Evolutionary conservation across 225 moss, liverwort and hornwort species (phyloP), one percentile per base, ranked within the genome.

Genomic region (Physcomitrium patens): DNA sequence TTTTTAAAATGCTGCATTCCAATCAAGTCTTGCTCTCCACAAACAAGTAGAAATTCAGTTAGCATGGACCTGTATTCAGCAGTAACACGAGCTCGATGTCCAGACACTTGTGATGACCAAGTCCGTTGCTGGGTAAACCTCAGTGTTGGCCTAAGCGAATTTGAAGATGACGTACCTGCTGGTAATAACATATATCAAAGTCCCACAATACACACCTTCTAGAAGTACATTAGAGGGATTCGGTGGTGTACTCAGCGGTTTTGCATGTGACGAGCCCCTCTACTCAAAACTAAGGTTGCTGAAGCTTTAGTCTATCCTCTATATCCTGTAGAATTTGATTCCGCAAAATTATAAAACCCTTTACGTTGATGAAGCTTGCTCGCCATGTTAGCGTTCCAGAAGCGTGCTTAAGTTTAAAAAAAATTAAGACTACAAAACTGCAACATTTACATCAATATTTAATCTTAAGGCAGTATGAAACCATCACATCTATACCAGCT

Each of bases 1-100:
- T 37, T 37, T 7, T 4, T 4, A 4, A 37, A 4, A 37, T 37
- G 31, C 31, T 37, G 31, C 31, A 37, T 37, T 37, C 31, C 31
- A 37, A 37, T 37, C 31, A 37, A 50, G 50, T 8, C 42, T 59
- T 18, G 20, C 56, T 44, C 66, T 41, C 14, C 74, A 60, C 61
- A 18, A 49, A 7, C 52, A 52, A 53, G 56, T 10, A 16, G 62
- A 52, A 10, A 49, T 56, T n/a, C 10, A 67, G 45, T 49, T 48
- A 54, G 68, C 50, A 53, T 13, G 65, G 46, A 88, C 88, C 82
- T 88, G 78, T 85, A 88, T 64, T 88, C 85, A n/a, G 85, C 80
- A 70, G 66, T 57, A 6, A 78, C 80, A 57, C 60, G 54, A 70
- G 80, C 69, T 65, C 74, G 88, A 46, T 58, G 69, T 12, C 77